Evolutionary conservation across 306 rosid species (phyloP).

Genomic region (Mucuna pruriens): DNA sequence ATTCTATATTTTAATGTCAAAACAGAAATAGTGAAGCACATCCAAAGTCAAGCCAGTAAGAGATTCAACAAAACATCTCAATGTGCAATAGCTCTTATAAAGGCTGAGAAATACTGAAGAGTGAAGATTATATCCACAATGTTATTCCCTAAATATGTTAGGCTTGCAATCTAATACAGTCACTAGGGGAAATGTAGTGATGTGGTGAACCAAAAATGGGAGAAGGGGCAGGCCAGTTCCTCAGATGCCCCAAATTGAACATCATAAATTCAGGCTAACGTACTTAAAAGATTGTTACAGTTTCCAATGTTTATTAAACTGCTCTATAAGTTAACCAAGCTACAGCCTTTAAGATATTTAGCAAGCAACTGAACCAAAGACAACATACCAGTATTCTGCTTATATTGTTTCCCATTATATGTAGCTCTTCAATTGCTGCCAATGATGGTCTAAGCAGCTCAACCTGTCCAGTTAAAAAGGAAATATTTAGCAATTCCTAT

Average conservation of each 20-base stretch:
- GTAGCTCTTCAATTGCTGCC: constrained; percentile 83
- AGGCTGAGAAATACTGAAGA: neutral
- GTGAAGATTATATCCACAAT: constrained; percentile 24
- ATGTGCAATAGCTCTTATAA: constrained; percentile 11
- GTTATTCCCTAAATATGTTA: constrained; percentile 21
- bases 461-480: constrained; percentile 62
- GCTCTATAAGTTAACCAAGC: constrained; percentile 24
- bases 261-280: neutral
- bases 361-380: constrained; percentile 32
- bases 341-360: neutral
- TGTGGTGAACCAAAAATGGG: neutral
- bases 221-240: neutral
- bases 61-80: constrained; percentile 32
- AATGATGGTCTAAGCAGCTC: constrained; percentile 68
- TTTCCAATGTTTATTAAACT: neutral
- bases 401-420: constrained; percentile 81
- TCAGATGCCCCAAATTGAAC: constrained; percentile 18
- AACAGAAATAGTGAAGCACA: constrained; percentile 5
- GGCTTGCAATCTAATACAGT: constrained; percentile 5
- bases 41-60: constrained; percentile 27
- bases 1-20: constrained; percentile 25
- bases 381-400: constrained; percentile 69
- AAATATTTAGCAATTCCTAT: constrained; percentile 34
- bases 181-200: constrained; percentile 11
- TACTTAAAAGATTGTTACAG: neutral